Evolutionary conservation across 805 yeast species (phyloP).

Genomic region (Candida coquimbonensis): DNA sequence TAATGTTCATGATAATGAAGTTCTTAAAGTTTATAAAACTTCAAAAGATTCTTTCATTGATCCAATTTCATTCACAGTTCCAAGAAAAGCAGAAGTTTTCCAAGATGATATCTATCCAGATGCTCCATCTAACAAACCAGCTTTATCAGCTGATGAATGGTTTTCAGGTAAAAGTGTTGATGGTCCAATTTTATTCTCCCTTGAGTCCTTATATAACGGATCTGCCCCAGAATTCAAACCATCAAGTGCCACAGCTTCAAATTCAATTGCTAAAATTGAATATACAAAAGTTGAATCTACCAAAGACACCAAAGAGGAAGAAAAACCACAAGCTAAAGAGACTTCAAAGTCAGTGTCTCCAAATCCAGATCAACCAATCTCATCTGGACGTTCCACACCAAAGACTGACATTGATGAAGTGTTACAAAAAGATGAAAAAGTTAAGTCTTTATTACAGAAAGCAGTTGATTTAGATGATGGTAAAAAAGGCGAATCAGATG

Average conservation of each 20-base stretch:
- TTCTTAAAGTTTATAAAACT: slow-evolving; percentile 78
- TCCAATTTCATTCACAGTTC: slow-evolving; percentile 89
- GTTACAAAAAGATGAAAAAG: slow-evolving; percentile 37
- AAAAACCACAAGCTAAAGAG: slow-evolving; percentile 18
- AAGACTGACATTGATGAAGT: slow-evolving; percentile 42
- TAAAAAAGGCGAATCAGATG: slow-evolving; percentile 16
- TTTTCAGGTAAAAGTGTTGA: slow-evolving; percentile 68
- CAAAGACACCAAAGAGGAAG: slow-evolving; percentile 13
- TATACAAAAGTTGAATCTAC: slow-evolving; percentile 9
- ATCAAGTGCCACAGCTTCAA: slow-evolving; percentile 15
- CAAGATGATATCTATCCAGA: slow-evolving; percentile 92
- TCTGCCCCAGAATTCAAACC: slow-evolving; percentile 41
- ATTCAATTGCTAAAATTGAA: slow-evolving; percentile 25
- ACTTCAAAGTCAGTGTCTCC: slow-evolving; percentile 13
- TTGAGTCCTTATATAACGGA: slow-evolving; percentile 80
- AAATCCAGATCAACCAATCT: slow-evolving; percentile 9
- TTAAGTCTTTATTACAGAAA: slow-evolving; percentile 40
- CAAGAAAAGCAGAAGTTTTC: slow-evolving; percentile 88
- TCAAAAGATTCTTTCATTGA: slow-evolving; percentile 78
- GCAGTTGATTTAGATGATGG: slow-evolving; percentile 37
- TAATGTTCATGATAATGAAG: slow-evolving; percentile 76
- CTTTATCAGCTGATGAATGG: slow-evolving; percentile 76
- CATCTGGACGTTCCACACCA: slow-evolving; percentile 24
- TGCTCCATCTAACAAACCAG: slow-evolving; percentile 75
- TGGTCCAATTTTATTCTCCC: slow-evolving; percentile 72